Conservation (phyloP, 2,329 filamentous ascomycete species). For the Aspergillus pseudoglaucus region DNA sequence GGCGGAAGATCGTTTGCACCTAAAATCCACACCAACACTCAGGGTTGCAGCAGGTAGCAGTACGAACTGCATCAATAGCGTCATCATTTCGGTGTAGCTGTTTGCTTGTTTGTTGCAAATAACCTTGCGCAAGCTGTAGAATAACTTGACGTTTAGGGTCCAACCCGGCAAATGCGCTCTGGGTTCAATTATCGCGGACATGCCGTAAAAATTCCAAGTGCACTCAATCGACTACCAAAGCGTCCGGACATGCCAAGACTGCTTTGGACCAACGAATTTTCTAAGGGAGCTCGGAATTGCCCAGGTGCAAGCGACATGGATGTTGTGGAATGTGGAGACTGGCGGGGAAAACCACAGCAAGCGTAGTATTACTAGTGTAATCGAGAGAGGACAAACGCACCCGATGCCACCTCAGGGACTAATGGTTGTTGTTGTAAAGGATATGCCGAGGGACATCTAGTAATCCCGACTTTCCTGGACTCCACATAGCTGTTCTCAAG, state of each 20-base stretch:
- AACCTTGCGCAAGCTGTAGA: neutral
- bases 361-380: neutral
- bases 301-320: neutral
- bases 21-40: neutral
- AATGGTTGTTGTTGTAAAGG: too few relatives aligned
- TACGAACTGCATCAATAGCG: neutral
- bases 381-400: neutral
- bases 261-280: neutral
- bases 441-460: too few relatives aligned
- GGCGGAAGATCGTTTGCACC: constrained; percentile 18
- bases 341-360: neutral
- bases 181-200: too few relatives aligned
- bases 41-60: neutral
- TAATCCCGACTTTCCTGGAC: too few relatives aligned
- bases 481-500: too few relatives aligned
- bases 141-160: neutral
- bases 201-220: too few relatives aligned
- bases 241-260: neutral
- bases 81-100: neutral
- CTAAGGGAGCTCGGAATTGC: neutral
- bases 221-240: too few relatives aligned
- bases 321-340: neutral
- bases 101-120: neutral
- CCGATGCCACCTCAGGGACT: neutral
- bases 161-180: too few relatives aligned